Evolutionary conservation across 2,329 filamentous ascomycete species (phyloP).

Genomic region (Grosmannia huntii): DNA sequence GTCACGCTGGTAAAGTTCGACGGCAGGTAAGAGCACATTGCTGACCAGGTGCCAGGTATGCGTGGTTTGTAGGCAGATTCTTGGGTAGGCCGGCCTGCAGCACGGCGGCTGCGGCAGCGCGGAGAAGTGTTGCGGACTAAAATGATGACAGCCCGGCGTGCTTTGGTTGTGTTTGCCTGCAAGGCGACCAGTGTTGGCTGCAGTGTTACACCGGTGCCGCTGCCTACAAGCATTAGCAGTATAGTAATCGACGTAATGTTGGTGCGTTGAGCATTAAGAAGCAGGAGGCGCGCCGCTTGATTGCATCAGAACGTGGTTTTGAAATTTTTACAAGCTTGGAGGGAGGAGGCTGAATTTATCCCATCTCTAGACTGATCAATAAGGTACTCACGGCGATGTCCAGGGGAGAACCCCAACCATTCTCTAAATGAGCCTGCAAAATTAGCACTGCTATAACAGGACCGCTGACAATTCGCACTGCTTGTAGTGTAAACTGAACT

Average conservation of each 20-base stretch:
- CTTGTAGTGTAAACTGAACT: too few species aligned
- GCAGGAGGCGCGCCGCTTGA: constrained; percentile 16
- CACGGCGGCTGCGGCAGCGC: constrained; percentile 19
- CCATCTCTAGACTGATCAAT: too few species aligned
- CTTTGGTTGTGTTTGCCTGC: constrained; percentile 22
- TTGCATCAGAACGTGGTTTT: not conserved
- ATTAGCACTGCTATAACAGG: constrained; percentile 6
- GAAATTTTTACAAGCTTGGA: too few species aligned
- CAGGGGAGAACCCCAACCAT: constrained; percentile 21
- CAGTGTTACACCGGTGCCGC: constrained; percentile 21
- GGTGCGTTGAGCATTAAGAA: constrained; percentile 16
- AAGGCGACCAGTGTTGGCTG: constrained; percentile 25
- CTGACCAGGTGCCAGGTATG: constrained; percentile 21
- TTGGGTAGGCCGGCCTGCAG: constrained; percentile 17
- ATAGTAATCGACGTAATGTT: constrained; percentile 16
- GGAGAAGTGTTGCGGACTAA: constrained; percentile 25
- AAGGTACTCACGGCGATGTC: constrained; percentile 11
- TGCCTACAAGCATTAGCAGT: constrained; percentile 21
- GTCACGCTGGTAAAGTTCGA: too few species aligned
- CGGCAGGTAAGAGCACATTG: too few species aligned
- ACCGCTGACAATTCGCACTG: constrained; percentile 10
- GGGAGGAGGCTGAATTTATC: not conserved
- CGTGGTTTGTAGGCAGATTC: constrained; percentile 8
- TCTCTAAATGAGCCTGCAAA: constrained; percentile 10
- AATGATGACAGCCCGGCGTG: constrained; percentile 25